Evolutionary conservation across 1,284 basidiomycete genomes (phyloP).

Genomic region (Cronartium quercuum): DNA sequence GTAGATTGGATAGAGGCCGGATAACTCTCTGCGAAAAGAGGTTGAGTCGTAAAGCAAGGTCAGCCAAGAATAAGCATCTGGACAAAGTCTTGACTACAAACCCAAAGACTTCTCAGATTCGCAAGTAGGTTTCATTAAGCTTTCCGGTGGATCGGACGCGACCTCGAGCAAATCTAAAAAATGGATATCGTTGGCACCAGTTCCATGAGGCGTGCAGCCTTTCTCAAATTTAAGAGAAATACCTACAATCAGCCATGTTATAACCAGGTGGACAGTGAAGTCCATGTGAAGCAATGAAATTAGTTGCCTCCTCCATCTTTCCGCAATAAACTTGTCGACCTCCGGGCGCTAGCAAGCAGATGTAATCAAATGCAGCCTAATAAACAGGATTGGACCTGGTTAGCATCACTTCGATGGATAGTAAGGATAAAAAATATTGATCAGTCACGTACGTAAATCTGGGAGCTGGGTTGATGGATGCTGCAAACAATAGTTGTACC

Average conservation of each 20-base stretch:
- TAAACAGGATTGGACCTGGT: background rate
- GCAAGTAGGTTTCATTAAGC: background rate
- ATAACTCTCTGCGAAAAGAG: slow-evolving; percentile 29
- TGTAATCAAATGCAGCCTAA: slow-evolving; percentile 65
- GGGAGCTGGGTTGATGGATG: slow-evolving; percentile 80
- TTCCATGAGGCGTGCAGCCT: too few species aligned
- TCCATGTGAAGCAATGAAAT: slow-evolving; percentile 58
- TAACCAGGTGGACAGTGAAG: slow-evolving; percentile 62
- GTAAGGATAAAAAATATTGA: background rate
- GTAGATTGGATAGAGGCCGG: slow-evolving; percentile 39
- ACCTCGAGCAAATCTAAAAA: slow-evolving; percentile 59
- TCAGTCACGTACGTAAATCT: slow-evolving; percentile 56
- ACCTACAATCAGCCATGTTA: slow-evolving; percentile 73
- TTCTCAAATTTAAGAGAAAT: too few species aligned
- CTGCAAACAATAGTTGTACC: slow-evolving; percentile 73
- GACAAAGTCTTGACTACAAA: background rate
- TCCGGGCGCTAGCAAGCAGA: slow-evolving; percentile 70
- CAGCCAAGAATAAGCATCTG: too few species aligned
- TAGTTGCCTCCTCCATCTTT: slow-evolving; percentile 61
- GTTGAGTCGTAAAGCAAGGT: too few species aligned
- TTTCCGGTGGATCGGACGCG: slow-evolving; percentile 19
- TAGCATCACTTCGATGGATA: background rate
- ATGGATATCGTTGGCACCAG: too few species aligned
- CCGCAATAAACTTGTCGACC: slow-evolving; percentile 69
- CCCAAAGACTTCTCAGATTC: background rate